Evolutionary conservation across 208 protist species (phyloP).

Genomic region (Trypanosoma rangeli): DNA sequence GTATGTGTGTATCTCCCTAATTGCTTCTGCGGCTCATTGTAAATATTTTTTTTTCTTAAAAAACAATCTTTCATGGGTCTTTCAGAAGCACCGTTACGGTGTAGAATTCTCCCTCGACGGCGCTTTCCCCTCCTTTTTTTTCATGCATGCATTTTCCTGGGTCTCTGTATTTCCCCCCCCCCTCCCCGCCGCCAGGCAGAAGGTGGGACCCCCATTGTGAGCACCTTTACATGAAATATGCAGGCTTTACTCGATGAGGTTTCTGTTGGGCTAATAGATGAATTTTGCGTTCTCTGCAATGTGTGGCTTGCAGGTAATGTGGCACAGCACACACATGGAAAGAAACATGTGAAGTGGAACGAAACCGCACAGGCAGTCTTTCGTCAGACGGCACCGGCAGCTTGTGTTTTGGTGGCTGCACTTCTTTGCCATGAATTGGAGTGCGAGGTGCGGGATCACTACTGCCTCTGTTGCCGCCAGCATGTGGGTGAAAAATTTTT

Average conservation of each 20-base stretch:
- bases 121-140: too few species aligned
- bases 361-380: conserved; percentile 1
- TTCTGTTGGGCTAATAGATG: conserved; percentile 6
- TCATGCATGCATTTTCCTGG: neutral
- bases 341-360: conserved; percentile 2
- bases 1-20: too few species aligned
- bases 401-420: conserved; percentile 7
- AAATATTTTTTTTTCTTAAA: too few species aligned
- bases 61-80: too few species aligned
- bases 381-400: conserved; percentile 7
- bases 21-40: too few species aligned
- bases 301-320: conserved; percentile 12
- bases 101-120: too few species aligned
- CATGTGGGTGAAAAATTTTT: conserved; percentile 12
- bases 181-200: neutral
- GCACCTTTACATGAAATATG: neutral
- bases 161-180: neutral
- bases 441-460: neutral
- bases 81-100: too few species aligned
- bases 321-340: conserved; percentile 5
- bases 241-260: neutral
- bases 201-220: neutral
- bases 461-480: conserved; percentile 3
- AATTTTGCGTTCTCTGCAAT: conserved; percentile 24
- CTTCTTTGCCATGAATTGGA: conserved; percentile 8